Base-by-base conservation (phyloP, 169 alveolate species). In the Plasmodium blacklocki region DNA sequence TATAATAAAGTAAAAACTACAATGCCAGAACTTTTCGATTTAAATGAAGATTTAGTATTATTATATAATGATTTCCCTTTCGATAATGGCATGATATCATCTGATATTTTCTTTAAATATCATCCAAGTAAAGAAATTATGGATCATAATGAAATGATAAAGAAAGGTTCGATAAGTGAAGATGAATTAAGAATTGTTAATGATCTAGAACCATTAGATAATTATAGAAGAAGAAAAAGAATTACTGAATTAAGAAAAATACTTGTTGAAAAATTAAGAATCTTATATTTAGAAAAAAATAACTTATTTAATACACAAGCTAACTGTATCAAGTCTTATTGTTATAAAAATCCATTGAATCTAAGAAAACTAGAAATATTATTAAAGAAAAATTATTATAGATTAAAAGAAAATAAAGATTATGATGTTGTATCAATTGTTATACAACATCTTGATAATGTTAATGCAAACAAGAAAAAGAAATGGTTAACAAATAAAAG, bases 401-500 rank as follows among this genome's bases (percentile, higher is more conserved):
- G 14, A 18, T 21, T 78, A n/a, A 88, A 64, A 52, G 88, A 45
- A 39, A 23, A 58, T 64, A 74, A 32, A 6, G 75, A 63, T 6
- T 59, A n/a, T 21, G 80, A 58, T 21, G 70, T 85, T 3, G 19
- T 62, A 2, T 5, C 2, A 32, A n/a, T 5, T 0, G 19, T 75
- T 5, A 64, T 70, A 0, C 56, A 19, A 2, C 75, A 74, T 49
- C 59, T 54, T 6, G 54, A 80, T 3, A 93, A 91, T 18, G 78
- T 93, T 73, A 71, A 72, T 3, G 64, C 75, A 52, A 88, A 73
- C 7, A 88, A 91, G n/a, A 78, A 72, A n/a, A 91, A 88, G 14
- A 80, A 59, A 1, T 89, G 92, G 80, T 88, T 76, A 7, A 88
- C 83, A 43, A 73, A 47, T 19, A 88, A 72, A 26, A 92, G 93